Percentiles rank a stretch among this genome's conserved stretches.
Conservation (phyloP, 2,329 filamentous ascomycete genomes). For the Emmonsia crescens region DNA sequence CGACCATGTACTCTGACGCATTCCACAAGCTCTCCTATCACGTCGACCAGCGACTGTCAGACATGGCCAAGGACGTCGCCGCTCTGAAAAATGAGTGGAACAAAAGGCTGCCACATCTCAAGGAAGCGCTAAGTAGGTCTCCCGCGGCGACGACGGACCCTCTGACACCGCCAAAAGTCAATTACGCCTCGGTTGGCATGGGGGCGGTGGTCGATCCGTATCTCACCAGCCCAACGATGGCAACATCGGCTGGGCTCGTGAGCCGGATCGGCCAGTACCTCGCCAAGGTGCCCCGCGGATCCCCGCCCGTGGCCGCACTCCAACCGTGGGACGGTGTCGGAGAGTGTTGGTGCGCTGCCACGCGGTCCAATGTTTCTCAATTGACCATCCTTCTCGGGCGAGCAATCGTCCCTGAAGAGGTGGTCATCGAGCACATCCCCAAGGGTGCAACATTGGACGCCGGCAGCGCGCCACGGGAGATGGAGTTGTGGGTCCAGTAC, state of each 20-base stretch:
- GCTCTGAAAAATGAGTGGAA: conserved; percentile 11
- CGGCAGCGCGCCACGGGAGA: conserved; percentile 49
- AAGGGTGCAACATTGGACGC: conserved; percentile 51
- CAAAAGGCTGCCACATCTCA: conserved; percentile 8
- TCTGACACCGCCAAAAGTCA: conserved; percentile 41
- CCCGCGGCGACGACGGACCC: conserved; percentile 10
- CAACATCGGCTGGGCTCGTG: conserved; percentile 17
- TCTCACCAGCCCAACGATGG: conserved; percentile 49
- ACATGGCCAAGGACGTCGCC: conserved; percentile 11
- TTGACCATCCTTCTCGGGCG: conserved; percentile 29
- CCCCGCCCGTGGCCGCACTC: conserved; percentile 48
- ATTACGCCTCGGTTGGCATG: conserved; percentile 58
- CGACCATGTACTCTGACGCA: conserved; percentile 9
- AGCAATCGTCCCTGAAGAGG: conserved; percentile 54
- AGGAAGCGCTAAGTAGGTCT: conserved; percentile 6
- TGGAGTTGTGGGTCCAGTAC: conserved; percentile 60
- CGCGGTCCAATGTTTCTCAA: conserved; percentile 35
- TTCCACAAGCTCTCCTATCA: conserved; percentile 9
- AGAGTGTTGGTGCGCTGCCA: conserved; percentile 73
- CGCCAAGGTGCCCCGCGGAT: conserved; percentile 13
- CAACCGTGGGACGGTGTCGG: conserved; percentile 63
- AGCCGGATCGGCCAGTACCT: conserved; percentile 13
- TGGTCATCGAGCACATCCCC: conserved; percentile 63
- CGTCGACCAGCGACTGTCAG: conserved; percentile 11
- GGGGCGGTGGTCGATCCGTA: conserved; percentile 55